Evolutionary conservation across 192 early-diverging fungal species (phyloP).

Genomic region (Coemansia sp.): DNA sequence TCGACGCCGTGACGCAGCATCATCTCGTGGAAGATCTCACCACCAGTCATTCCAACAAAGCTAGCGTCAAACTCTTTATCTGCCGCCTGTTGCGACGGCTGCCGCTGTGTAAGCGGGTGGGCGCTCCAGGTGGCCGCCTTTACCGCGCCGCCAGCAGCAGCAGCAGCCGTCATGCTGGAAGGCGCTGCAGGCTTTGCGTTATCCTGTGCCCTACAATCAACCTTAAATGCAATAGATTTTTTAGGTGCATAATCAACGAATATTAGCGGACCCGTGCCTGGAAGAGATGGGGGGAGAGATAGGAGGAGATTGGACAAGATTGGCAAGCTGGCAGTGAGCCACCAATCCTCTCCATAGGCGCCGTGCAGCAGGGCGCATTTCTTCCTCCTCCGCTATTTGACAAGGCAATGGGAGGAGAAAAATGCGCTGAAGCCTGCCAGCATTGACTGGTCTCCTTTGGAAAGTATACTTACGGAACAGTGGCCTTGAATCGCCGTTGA

Average conservation of each 20-base stretch:
- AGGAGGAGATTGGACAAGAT: background rate
- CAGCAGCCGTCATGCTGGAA: conserved; percentile 10
- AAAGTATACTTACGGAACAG: conserved; percentile 42
- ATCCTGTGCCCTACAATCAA: conserved; percentile 26
- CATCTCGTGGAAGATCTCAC: conserved; percentile 99
- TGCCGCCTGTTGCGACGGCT: conserved; percentile 15
- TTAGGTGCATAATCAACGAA: conserved; percentile 1
- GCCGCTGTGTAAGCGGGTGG: conserved; percentile 9
- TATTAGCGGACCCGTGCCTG: background rate
- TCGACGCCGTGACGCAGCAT: conserved; percentile 92
- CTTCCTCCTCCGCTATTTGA: background rate
- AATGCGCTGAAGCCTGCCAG: background rate
- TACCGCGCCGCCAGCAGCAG: background rate
- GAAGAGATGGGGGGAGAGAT: background rate
- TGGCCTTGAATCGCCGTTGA: conserved; percentile 52
- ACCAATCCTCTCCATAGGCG: background rate
- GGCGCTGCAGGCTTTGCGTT: conserved; percentile 31
- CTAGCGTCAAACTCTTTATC: conserved; percentile 67
- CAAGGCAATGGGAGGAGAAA: background rate
- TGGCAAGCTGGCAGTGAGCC: background rate
- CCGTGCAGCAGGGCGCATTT: background rate
- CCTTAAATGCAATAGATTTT: background rate
- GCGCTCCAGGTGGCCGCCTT: conserved; percentile 10
- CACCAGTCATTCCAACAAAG: conserved; percentile 95
- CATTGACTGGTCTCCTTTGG: background rate